Conservation (phyloP, 1,284 basidiomycete genomes). For the Ceratobasidium sp. region DNA sequence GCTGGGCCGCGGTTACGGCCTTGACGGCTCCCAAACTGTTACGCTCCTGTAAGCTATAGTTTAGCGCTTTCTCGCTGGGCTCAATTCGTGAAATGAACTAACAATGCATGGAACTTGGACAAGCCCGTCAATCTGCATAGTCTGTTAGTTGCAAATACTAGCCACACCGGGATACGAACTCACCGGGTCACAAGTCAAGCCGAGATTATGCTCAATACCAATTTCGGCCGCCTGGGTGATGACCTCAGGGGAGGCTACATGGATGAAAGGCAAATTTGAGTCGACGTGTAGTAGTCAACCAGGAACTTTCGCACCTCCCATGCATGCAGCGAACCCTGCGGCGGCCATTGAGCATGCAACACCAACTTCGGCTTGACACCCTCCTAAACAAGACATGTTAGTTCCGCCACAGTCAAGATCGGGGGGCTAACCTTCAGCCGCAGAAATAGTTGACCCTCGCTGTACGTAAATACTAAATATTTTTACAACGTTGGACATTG, state of each 20-base stretch:
- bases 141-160: slow-evolving; percentile 6
- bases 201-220: slow-evolving; percentile 84
- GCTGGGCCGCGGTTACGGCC: slow-evolving; percentile 91
- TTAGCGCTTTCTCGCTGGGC: slow-evolving; percentile 1
- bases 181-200: slow-evolving; percentile 92
- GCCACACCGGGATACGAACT: slow-evolving; percentile 69
- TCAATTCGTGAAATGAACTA: slow-evolving; percentile 55
- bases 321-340: slow-evolving; percentile 93
- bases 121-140: slow-evolving; percentile 58
- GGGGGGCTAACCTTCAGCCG: slow-evolving; percentile 83
- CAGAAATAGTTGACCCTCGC: slow-evolving; percentile 94
- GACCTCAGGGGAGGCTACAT: slow-evolving; percentile 80
- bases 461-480: slow-evolving; percentile 91
- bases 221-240: slow-evolving; percentile 86
- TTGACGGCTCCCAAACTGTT: slow-evolving; percentile 92
- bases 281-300: background rate
- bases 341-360: slow-evolving; percentile 63
- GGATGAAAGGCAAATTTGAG: background rate
- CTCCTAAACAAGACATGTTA: slow-evolving; percentile 34
- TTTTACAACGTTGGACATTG: background rate
- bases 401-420: background rate
- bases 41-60: slow-evolving; percentile 69
- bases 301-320: slow-evolving; percentile 75
- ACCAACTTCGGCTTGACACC: slow-evolving; percentile 88
- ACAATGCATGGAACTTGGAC: slow-evolving; percentile 97